phyloP scores from a whole-genome alignment of 345 rosid species.

The Camelina laxa region DNA sequence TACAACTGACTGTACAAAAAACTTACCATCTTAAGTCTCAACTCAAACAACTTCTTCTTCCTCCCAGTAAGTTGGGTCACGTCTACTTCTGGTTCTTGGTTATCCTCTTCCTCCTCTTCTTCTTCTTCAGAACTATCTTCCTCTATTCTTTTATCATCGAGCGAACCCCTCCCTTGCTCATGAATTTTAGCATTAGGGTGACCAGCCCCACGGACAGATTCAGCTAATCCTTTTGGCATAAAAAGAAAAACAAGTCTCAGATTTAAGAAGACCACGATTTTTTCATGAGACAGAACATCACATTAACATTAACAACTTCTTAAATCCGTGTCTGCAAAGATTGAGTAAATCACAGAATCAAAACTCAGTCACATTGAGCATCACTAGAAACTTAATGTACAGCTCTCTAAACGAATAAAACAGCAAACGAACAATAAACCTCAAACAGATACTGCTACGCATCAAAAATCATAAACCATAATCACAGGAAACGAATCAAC shows the following conservation, averaged over 20 bases:
- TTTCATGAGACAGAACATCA: neutral
- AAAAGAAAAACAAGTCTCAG: conserved; percentile 1
- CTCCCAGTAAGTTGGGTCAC: conserved; percentile 79
- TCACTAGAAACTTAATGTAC: neutral
- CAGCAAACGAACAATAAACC: neutral
- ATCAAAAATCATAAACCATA: conserved; percentile 4
- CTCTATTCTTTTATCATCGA: conserved; percentile 43
- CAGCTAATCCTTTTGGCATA: conserved; percentile 47
- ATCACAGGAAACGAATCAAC: neutral
- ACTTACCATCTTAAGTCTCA: conserved; percentile 85
- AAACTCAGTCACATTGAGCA: neutral
- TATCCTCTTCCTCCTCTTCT: conserved; percentile 49
- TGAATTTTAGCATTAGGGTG: conserved; percentile 33
- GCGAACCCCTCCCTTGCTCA: conserved; percentile 45
- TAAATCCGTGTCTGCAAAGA: neutral
- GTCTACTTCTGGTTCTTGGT: conserved; percentile 60
- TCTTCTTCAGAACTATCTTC: conserved; percentile 59
- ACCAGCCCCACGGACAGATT: conserved; percentile 42
- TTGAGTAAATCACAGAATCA: neutral
- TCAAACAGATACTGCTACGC: neutral
- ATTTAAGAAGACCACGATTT: neutral
- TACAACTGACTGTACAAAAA: conserved; percentile 1
- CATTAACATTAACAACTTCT: neutral
- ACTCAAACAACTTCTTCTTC: conserved; percentile 73
- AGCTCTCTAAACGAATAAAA: neutral